A percentile compares a stretch with the other conserved stretches of the same genome.
These are phyloP conservation scores for Auriscalpium vulgare DNA, from an alignment of 768 basidiomycete species.

Conservation along the genomic window DNA sequence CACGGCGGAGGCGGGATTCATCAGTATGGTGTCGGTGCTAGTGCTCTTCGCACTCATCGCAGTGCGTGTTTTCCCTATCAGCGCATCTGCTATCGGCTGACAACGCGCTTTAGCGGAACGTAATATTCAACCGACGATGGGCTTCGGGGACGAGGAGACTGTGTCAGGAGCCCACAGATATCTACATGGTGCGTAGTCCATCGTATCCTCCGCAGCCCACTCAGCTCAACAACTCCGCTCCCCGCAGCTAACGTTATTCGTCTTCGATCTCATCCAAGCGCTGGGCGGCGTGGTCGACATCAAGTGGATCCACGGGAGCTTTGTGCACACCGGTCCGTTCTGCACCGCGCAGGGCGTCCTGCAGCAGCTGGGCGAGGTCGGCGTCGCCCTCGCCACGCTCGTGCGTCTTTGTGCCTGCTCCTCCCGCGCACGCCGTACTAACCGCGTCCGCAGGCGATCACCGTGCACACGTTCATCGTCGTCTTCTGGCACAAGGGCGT, in stretches of 20 bases:
- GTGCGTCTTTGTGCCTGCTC: slow-evolving; percentile 19
- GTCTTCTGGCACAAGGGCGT: slow-evolving; percentile 29
- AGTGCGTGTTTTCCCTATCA: not conserved
- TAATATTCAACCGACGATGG: not conserved
- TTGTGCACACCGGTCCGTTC: slow-evolving; percentile 25
- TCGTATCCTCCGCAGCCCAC: not conserved
- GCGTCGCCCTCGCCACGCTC: slow-evolving; percentile 33
- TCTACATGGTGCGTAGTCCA: slow-evolving; percentile 28
- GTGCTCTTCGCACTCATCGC: not conserved
- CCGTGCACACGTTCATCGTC: slow-evolving; percentile 32
- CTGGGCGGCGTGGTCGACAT: slow-evolving; percentile 30
- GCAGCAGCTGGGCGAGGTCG: slow-evolving; percentile 35
- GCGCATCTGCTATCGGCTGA: not conserved
- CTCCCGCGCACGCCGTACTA: slow-evolving; percentile 18
- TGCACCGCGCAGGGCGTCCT: slow-evolving; percentile 34
- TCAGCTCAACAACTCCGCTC: slow-evolving; percentile 10
- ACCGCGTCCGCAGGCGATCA: slow-evolving; percentile 13
- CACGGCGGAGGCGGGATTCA: slow-evolving; percentile 24
- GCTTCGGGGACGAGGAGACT: slow-evolving; percentile 12
- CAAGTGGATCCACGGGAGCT: slow-evolving; percentile 28
- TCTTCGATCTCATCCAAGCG: slow-evolving; percentile 30
- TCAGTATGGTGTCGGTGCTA: not conserved
- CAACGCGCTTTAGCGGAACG: slow-evolving; percentile 6
- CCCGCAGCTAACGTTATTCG: slow-evolving; percentile 17
- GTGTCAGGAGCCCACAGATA: slow-evolving; percentile 30